Evolutionary conservation across 768 basidiomycete species (phyloP), one percentile per base, ranked within the genome.

Genomic region (Coprinopsis marcescibilis): DNA sequence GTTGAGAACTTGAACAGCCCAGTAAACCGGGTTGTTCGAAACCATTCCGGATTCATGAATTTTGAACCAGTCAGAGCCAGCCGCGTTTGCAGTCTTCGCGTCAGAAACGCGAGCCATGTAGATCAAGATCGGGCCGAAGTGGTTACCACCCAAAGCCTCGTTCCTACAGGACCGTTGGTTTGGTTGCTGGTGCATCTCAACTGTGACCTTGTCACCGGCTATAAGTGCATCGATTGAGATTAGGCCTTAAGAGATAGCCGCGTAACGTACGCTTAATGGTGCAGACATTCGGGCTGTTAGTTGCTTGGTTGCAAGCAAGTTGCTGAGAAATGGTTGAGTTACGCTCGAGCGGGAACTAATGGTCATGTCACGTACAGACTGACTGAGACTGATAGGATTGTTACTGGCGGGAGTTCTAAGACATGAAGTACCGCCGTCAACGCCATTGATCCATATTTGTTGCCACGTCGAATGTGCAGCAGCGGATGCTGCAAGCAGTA

Each of bases 171-270:
- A 62, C 27, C 75, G 68, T 40, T 74, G 66, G 29, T 60, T 63
- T 2, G 71, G 71, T 56, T 77, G 73, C 55, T 72, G 71, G 55
- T 78, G 73, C 75, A 77, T 77, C 59, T 78, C 76, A 13, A 76
- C 75, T 13, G 73, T 72, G 35, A 76, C 61, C 5, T 52, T 53
- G 50, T 72, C 72, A 5, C 75, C 75, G 45, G 75, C 75, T 72
- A 23, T 41, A 27, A 45, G 13, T 10, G 26, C 26, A 24, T 7
- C 21, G 14, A 15, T 35, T 17, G 6, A 23, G 23, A 24, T 4
- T 11, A 17, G 17, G 12, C 5, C 12, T n/a, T 24, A 27, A 17
- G 12, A 8, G 41, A 5, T 27, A 4, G 26, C 7, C 24, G 14
- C 17, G 35, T 43, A 2, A 58, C 65, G 35, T 46, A 74, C 69